These are phyloP conservation scores for Eutypella sp. DNA, from an alignment of 2,329 filamentous ascomycete genomes.

Conservation along the genomic window DNA sequence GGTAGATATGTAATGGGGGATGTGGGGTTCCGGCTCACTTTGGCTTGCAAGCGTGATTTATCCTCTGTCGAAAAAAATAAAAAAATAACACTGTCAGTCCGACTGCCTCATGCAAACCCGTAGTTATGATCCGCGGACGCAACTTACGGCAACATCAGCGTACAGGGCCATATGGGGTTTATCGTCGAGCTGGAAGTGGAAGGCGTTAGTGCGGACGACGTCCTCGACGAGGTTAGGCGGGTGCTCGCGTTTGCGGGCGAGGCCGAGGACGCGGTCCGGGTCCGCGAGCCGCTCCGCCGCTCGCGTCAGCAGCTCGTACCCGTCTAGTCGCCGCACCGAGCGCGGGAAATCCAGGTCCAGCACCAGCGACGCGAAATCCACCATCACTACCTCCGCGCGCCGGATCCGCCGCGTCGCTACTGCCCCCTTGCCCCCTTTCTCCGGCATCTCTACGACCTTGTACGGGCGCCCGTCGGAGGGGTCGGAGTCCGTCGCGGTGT, in stretches of 20 bases:
- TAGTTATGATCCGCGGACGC: not conserved
- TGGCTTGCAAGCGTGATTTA: slow-evolving; percentile 31
- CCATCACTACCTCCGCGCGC: slow-evolving; percentile 30
- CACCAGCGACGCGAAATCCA: slow-evolving; percentile 28
- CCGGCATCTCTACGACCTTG: slow-evolving; percentile 22
- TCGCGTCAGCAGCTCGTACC: slow-evolving; percentile 24
- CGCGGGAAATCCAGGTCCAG: slow-evolving; percentile 26
- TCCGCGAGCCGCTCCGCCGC: slow-evolving; percentile 25
- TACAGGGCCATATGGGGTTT: slow-evolving; percentile 21
- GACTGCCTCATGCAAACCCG: not conserved
- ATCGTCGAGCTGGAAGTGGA: slow-evolving; percentile 22
- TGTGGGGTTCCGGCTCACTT: no score
- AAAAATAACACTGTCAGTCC: slow-evolving; percentile 6
- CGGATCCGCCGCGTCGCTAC: slow-evolving; percentile 28
- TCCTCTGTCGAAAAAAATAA: slow-evolving; percentile 14
- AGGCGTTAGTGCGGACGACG: slow-evolving; percentile 31
- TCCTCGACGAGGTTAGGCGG: slow-evolving; percentile 28
- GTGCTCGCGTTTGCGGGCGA: slow-evolving; percentile 21
- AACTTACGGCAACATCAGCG: slow-evolving; percentile 18
- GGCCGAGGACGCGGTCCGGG: slow-evolving; percentile 20
- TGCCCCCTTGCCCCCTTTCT: slow-evolving; percentile 30
- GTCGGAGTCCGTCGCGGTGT: not conserved
- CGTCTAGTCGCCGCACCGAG: slow-evolving; percentile 21
- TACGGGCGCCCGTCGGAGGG: slow-evolving; percentile 15
- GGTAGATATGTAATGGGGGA: no score